These are phyloP conservation scores for Cornus kousa DNA, from an alignment of 148 eudicot species.

Conservation along the genomic window DNA sequence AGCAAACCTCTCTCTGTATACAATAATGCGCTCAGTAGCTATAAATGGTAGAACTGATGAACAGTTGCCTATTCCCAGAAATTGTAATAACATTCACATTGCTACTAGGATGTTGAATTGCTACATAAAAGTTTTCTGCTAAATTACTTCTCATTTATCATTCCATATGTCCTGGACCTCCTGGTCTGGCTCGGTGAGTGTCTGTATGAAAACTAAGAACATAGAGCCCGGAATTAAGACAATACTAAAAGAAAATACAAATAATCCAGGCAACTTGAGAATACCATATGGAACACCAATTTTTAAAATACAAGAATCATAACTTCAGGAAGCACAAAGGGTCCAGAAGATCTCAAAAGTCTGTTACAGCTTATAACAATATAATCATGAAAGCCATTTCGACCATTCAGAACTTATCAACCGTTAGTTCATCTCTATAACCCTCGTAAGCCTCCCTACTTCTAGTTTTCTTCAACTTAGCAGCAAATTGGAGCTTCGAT, in stretches of 20 bases:
- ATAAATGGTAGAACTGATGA: slow-evolving; percentile 37
- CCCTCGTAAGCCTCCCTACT: slow-evolving; percentile 81
- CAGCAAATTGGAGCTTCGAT: slow-evolving; percentile 68
- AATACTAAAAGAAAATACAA: background rate
- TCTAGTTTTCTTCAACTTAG: slow-evolving; percentile 80
- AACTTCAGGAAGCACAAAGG: slow-evolving; percentile 3
- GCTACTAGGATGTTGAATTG: slow-evolving; percentile 31
- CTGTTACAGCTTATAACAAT: background rate
- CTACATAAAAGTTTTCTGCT: background rate
- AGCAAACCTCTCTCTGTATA: slow-evolving; percentile 42
- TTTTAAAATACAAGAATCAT: background rate
- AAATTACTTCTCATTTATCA: background rate
- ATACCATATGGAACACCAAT: background rate
- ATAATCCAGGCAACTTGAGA: background rate
- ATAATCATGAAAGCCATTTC: slow-evolving; percentile 5
- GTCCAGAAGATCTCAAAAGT: background rate
- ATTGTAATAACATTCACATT: slow-evolving; percentile 31
- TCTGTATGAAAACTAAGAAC: background rate
- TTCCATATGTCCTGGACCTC: background rate
- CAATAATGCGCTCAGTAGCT: slow-evolving; percentile 33
- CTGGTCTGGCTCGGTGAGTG: background rate
- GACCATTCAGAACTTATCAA: slow-evolving; percentile 63
- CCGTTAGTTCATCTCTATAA: slow-evolving; percentile 63
- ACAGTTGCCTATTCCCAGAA: slow-evolving; percentile 37
- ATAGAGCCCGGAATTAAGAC: background rate